phyloP scores from a whole-genome alignment of 768 basidiomycete species.

The Gymnopilus junonius region DNA sequence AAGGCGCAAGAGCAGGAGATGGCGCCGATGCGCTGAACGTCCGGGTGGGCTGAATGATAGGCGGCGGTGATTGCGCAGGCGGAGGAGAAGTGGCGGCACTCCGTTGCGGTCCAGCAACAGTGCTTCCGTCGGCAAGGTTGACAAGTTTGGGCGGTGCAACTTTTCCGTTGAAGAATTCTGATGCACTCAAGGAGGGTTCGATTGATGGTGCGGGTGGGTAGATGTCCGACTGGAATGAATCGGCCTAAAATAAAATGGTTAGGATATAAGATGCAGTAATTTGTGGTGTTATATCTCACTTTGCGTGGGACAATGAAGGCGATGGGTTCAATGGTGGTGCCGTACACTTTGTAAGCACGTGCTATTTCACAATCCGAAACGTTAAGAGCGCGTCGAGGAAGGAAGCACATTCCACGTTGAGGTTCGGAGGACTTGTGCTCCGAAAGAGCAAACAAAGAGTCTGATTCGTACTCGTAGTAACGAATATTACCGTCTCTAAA shows the following conservation, averaged over 20 bases:
- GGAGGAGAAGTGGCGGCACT: constrained; percentile 27
- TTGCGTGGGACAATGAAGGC: constrained; percentile 95
- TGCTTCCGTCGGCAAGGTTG: constrained; percentile 72
- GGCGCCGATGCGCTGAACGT: constrained; percentile 34
- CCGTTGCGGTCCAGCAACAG: constrained; percentile 33
- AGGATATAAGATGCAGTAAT: background rate
- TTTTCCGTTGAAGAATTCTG: constrained; percentile 91
- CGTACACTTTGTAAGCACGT: constrained; percentile 87
- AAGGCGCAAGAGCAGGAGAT: constrained; percentile 23
- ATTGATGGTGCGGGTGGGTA: constrained; percentile 89
- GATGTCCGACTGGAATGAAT: constrained; percentile 97
- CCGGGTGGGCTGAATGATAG: constrained; percentile 37
- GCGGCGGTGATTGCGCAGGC: constrained; percentile 39
- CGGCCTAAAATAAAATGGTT: constrained; percentile 54
- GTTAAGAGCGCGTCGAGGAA: constrained; percentile 89
- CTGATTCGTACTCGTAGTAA: constrained; percentile 95
- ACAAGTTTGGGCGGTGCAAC: constrained; percentile 77
- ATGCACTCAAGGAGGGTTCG: constrained; percentile 79
- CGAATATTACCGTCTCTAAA: constrained; percentile 93
- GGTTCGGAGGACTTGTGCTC: constrained; percentile 93
- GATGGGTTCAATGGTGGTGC: constrained; percentile 81
- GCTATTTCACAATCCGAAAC: constrained; percentile 95
- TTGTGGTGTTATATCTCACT: constrained; percentile 46
- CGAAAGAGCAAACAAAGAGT: constrained; percentile 72
- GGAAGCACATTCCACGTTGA: constrained; percentile 96